Conservation (phyloP, 2,329 filamentous ascomycete species). For the Fusarium globosum region DNA sequence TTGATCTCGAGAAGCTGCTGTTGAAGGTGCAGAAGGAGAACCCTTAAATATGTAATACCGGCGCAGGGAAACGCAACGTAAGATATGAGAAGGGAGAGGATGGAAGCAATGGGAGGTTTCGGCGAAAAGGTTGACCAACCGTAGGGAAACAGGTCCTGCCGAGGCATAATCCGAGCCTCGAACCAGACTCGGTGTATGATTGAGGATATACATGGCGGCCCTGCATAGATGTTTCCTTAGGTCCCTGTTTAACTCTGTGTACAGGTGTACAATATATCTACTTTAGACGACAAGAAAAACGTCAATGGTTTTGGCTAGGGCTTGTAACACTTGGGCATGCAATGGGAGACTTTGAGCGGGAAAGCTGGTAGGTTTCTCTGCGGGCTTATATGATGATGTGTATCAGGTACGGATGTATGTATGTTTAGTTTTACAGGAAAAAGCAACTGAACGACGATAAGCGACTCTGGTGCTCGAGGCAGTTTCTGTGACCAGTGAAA, state of each 20-base stretch:
- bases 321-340: conserved; percentile 15
- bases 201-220: conserved; percentile 55
- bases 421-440: neutral
- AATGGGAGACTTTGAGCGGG: neutral
- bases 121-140: conserved; percentile 42
- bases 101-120: conserved; percentile 42
- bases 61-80: conserved; percentile 21
- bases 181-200: conserved; percentile 52
- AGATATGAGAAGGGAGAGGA: conserved; percentile 44
- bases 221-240: conserved; percentile 63
- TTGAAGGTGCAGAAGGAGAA: conserved; percentile 68
- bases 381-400: conserved; percentile 10
- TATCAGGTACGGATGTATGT: neutral
- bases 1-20: conserved; percentile 91
- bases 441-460: conserved; percentile 3
- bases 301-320: conserved; percentile 36
- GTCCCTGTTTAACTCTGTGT: conserved; percentile 58
- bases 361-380: neutral
- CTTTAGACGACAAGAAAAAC: conserved; percentile 57
- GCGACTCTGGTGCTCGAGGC: neutral
- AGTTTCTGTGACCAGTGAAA: neutral
- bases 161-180: conserved; percentile 46
- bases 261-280: conserved; percentile 65
- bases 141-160: conserved; percentile 39
- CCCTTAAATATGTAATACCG: conserved; percentile 53